phyloP scores from a whole-genome alignment of 139 green algal genomes.

The Chlorella ohadii region DNA sequence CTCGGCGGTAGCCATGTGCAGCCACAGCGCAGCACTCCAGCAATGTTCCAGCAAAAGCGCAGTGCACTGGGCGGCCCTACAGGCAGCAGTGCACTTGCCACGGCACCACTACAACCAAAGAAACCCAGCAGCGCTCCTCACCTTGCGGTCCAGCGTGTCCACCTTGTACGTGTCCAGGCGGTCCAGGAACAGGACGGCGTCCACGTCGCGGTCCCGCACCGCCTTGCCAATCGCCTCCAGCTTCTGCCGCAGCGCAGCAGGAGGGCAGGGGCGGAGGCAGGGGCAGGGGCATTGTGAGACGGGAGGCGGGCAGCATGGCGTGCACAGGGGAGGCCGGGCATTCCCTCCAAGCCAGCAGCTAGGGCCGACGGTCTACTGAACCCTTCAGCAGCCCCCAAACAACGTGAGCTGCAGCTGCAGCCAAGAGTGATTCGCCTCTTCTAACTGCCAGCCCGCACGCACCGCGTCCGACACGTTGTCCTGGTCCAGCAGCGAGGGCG shows the following conservation, averaged over 20 bases:
- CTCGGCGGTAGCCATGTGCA: no score
- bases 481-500: slow-evolving; percentile 74
- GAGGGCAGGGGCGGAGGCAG: neutral
- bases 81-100: no score
- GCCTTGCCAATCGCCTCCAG: slow-evolving; percentile 41
- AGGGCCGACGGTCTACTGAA: no score
- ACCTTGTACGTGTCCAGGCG: slow-evolving; percentile 77
- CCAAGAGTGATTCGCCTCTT: no score
- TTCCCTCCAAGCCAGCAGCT: no score
- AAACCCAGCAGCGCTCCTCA: neutral
- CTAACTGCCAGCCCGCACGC: neutral
- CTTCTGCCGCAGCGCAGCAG: neutral
- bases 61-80: no score
- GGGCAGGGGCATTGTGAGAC: no score
- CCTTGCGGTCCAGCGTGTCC: slow-evolving; percentile 52
- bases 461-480: slow-evolving; percentile 63
- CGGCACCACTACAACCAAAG: neutral
- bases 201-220: slow-evolving; percentile 44
- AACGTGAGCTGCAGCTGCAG: no score
- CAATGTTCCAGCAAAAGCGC: no score
- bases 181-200: slow-evolving; percentile 81
- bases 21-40: neutral
- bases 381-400: no score
- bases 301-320: no score
- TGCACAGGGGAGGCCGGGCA: no score